Percentiles rank a stretch among this genome's conserved stretches.
phyloP scores from a whole-genome alignment of 306 rosid species.

The Cicer bijugum region DNA sequence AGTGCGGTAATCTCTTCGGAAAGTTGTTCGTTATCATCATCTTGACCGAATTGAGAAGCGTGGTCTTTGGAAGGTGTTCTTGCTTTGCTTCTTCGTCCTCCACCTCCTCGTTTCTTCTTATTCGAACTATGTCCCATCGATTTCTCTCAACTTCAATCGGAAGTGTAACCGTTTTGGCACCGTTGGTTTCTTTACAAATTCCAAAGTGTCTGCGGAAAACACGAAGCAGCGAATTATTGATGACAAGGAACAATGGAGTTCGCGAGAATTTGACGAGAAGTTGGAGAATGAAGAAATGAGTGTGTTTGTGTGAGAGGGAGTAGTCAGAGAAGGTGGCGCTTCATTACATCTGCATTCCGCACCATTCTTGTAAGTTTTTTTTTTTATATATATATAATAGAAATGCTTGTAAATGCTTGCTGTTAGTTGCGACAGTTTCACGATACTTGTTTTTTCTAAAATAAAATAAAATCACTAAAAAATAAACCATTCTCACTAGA shows the following conservation, averaged over 20 bases:
- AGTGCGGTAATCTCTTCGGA: conserved; percentile 91
- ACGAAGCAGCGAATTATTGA: background rate
- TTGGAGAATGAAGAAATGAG: background rate
- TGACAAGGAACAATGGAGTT: background rate
- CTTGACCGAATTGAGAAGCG: conserved; percentile 45
- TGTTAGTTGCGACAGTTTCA: too few relatives aligned
- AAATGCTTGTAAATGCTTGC: too few relatives aligned
- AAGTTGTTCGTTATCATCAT: conserved; percentile 74
- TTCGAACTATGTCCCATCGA: conserved; percentile 77
- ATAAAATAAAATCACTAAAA: too few relatives aligned
- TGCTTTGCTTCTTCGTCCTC: conserved; percentile 68
- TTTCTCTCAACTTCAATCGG: conserved; percentile 10
- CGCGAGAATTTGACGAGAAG: conserved; percentile 18
- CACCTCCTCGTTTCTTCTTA: conserved; percentile 83
- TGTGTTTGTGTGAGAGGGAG: background rate
- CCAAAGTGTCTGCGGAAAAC: background rate
- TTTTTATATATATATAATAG: too few relatives aligned
- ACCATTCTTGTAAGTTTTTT: background rate
- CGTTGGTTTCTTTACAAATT: background rate
- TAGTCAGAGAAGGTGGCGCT: conserved; percentile 31
- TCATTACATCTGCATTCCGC: background rate
- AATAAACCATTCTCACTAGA: too few relatives aligned
- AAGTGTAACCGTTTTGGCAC: background rate
- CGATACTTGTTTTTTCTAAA: too few relatives aligned
- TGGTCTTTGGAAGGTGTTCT: conserved; percentile 72